phyloP scores from a whole-genome alignment of 495 filamentous ascomycete species.

The Aspergillus steynii region DNA sequence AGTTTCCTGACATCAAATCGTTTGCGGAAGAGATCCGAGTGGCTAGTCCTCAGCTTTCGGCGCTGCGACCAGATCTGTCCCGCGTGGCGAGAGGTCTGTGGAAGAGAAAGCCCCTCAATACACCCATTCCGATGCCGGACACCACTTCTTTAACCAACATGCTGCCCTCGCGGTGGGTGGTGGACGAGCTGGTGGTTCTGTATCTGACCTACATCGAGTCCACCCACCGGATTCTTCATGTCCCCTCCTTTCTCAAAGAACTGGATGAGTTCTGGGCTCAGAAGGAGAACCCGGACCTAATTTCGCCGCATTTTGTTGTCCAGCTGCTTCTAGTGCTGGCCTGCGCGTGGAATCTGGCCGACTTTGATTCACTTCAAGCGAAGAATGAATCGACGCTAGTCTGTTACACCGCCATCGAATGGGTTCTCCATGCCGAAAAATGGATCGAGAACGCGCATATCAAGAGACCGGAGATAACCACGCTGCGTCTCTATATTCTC shows the following conservation, averaged over 20 bases:
- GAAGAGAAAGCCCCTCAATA: slow-evolving; percentile 35
- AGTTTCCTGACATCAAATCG: slow-evolving; percentile 45
- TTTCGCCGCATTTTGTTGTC: slow-evolving; percentile 50
- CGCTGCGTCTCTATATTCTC: slow-evolving; percentile 61
- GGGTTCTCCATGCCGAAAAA: slow-evolving; percentile 63
- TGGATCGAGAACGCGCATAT: slow-evolving; percentile 61
- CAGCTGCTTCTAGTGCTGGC: slow-evolving; percentile 66
- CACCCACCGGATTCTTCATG: slow-evolving; percentile 57
- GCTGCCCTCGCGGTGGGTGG: slow-evolving; percentile 43
- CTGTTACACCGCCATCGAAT: slow-evolving; percentile 55
- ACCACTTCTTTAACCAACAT: slow-evolving; percentile 32
- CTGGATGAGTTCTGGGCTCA: slow-evolving; percentile 52
- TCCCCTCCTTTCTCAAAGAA: slow-evolving; percentile 56
- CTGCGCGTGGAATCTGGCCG: slow-evolving; percentile 52
- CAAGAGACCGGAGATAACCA: slow-evolving; percentile 52
- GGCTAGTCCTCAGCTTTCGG: slow-evolving; percentile 39
- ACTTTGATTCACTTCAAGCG: slow-evolving; percentile 35
- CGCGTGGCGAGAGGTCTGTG: slow-evolving; percentile 38
- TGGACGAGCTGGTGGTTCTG: slow-evolving; percentile 50
- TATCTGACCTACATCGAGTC: slow-evolving; percentile 60
- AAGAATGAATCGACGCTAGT: slow-evolving; percentile 51
- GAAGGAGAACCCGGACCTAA: slow-evolving; percentile 27
- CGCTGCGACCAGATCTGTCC: slow-evolving; percentile 37
- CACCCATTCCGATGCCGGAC: slow-evolving; percentile 34
- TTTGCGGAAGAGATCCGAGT: slow-evolving; percentile 45